Base-by-base conservation (phyloP, 192 early-diverging fungal genomes). In the Phlyctochytrium arcticum region DNA sequence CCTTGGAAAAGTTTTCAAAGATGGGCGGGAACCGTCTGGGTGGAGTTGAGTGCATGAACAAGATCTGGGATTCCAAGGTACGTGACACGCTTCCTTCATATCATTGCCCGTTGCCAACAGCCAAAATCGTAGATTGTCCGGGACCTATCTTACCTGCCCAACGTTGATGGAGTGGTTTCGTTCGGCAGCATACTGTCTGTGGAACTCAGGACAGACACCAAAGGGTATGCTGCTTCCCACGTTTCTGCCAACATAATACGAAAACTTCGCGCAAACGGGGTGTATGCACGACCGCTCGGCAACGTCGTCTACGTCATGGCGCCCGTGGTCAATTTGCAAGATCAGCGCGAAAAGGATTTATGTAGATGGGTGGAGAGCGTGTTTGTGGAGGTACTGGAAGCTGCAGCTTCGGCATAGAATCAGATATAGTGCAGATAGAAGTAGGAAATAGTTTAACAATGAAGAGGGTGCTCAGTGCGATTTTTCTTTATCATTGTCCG, bases 301-400 rank as follows among this genome's bases (percentile, higher is more conserved):
- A 89, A 90, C 61, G 83, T 92, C 2, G 70, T 92, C n/a, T 92
- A 92, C 55, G 62, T 92, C 50, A 89, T 91, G 76, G 72, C 83
- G 2, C 62, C 62, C 19, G 21, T 51, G 12, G 36, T 64, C 29
- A 42, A 36, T 17, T 36, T 48, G 3, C 17, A 15, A 15, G 17
- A 15, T 27, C 19, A 53, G 29, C 19, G 29, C 4, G 50, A 53
- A 15, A 17, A 27, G 29, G 30, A 53, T 2, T 12, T 44, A 2
- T 19, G 12, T 0, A 44, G 21, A 44, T 44, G 39, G 39, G 39
- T 44, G 39, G 39, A 12, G 15, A 2, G 21, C 21, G 39, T 44
- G 39, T 19, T 44, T 2, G 39, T 44, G 39, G 39, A 44, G 12
- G 39, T 44, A n/a, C 21, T 44, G 39, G 21, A 19, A n/a, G 21